These are phyloP conservation scores for Bocquillonia castaneifolia DNA, from an alignment of 441 rosid genomes.

Conservation along the genomic window DNA sequence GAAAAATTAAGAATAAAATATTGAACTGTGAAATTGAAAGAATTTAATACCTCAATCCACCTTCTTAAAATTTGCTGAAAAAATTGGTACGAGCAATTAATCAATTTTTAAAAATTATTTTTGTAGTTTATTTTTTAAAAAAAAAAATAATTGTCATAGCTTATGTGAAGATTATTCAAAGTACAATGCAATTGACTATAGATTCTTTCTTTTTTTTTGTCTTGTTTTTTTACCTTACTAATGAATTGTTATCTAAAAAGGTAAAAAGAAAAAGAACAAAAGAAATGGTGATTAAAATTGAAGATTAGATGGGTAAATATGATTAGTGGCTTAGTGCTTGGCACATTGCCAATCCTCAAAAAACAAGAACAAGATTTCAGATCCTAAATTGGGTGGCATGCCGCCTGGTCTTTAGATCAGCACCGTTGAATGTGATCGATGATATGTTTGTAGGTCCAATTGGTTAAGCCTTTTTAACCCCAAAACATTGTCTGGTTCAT, in stretches of 20 bases:
- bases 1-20: no score
- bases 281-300: not conserved
- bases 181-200: not conserved
- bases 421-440: not conserved
- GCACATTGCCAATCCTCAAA: not conserved
- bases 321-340: not conserved
- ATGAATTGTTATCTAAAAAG: not conserved
- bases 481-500: constrained; percentile 6
- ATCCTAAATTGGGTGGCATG: not conserved
- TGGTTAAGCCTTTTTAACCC: not conserved
- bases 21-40: no score
- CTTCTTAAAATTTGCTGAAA: no score
- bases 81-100: no score
- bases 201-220: not conserved
- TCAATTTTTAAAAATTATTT: no score
- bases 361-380: not conserved
- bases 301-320: not conserved
- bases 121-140: no score
- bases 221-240: not conserved
- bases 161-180: not conserved
- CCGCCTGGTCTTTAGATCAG: not conserved
- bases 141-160: no score
- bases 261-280: no score
- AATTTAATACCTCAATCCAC: no score
- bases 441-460: not conserved